Evolutionary conservation across 768 basidiomycete genomes (phyloP), one percentile per base, ranked within the genome.

Genomic region (Postia placenta): DNA sequence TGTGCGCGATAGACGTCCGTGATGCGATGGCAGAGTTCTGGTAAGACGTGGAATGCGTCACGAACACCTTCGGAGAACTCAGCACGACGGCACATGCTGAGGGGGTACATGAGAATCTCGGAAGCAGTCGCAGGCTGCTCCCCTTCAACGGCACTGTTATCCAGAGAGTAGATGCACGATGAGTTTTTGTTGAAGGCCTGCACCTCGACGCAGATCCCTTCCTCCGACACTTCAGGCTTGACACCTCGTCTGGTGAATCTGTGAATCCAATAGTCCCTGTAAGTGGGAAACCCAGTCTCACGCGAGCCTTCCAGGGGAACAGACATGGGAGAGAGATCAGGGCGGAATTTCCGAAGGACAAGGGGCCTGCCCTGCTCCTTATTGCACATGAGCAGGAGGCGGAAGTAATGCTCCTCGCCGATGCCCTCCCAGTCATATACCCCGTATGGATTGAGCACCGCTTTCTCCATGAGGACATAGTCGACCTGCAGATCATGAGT

Each of bases 311-410:
- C 60, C 0, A 67, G 67, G 3, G 86, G 85, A 7, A 53, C 56
- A 36, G 87, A 86, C 60, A 77, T 60, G 2, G 85, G 84, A 0
- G 83, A 78, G 27, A 91, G 66, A 62, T 92, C 87, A 38, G 72
- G 48, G 27, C 85, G 78, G 51, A 89, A 73, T 27, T 67, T 66
- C 48, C 74, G 75, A 44, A 91, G 70, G 38, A 82, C 54, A 43
- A 78, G 72, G 4, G 75, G 69, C 7, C 79, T 76, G 2, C 84
- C 86, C 25, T 66, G 65, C 51, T 80, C 72, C 57, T 78, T 75
- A 47, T 55, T 66, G 54, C 80, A 81, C 65, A 78, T 70, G 22
- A 86, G 68, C 41, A 87, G 60, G 20, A 78, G 64, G n/a, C 63
- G 67, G 48, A 66, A 74, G 47, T 73, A 78, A 52, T 80, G 67